A percentile compares a stretch with the other conserved stretches of the same genome.
Evolutionary conservation across 106 monocot species (phyloP).

Genomic region (Dendrobium officinale): DNA sequence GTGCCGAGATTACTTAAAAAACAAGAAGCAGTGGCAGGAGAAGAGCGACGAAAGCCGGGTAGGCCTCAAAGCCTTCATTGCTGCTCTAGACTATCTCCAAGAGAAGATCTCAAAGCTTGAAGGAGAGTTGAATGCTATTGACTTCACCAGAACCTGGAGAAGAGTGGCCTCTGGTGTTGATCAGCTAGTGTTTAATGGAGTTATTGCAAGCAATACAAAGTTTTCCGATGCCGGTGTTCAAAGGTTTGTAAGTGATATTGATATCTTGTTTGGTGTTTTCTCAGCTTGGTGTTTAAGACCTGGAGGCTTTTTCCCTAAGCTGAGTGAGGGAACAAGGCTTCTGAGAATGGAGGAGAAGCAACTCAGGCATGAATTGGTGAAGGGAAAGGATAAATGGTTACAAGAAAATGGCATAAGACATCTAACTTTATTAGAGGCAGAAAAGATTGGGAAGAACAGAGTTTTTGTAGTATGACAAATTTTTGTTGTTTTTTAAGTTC

Average conservation of each 20-base stretch:
- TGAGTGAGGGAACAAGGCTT: conserved; percentile 55
- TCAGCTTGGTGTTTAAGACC: conserved; percentile 84
- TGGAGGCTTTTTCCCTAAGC: conserved; percentile 67
- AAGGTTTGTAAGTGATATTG: conserved; percentile 53
- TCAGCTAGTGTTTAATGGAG: conserved; percentile 42
- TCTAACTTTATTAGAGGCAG: conserved; percentile 53
- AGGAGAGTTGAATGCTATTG: conserved; percentile 45
- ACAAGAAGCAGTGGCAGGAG: conserved; percentile 90
- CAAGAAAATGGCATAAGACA: conserved; percentile 52
- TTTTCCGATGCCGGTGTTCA: conserved; percentile 53
- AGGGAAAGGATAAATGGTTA: conserved; percentile 47
- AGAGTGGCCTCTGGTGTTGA: conserved; percentile 60
- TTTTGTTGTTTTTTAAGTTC: neutral
- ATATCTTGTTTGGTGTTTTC: conserved; percentile 61
- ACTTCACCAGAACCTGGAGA: conserved; percentile 76
- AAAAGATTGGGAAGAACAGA: conserved; percentile 65
- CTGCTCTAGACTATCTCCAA: conserved; percentile 74
- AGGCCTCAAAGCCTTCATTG: conserved; percentile 44
- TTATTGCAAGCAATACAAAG: conserved; percentile 45
- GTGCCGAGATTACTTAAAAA: conserved; percentile 74
- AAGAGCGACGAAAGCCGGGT: conserved; percentile 33
- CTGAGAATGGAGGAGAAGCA: conserved; percentile 54
- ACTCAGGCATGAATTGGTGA: conserved; percentile 23
- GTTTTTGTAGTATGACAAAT: conserved; percentile 13
- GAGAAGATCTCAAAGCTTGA: conserved; percentile 58